Evolutionary conservation across 345 rosid genomes (phyloP), one percentile per base, ranked within the genome.

Genomic region (Excoecaria agallocha): DNA sequence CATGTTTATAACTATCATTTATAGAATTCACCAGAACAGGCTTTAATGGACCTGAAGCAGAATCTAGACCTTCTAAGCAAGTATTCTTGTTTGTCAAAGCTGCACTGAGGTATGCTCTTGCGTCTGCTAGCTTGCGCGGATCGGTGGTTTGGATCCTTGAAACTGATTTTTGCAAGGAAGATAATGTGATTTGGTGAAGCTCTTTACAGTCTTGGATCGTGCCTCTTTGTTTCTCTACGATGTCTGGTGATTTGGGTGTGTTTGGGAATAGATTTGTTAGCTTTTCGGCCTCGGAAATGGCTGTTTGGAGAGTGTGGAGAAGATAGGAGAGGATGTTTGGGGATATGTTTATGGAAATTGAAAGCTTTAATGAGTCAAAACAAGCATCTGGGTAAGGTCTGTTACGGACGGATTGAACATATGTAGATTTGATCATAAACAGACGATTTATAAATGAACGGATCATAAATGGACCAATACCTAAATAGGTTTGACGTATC

Each of bases 71-170:
- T 70, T 94, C 97, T 45, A 92, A 82, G 82, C 98, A 94, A 2
- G 98, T 94, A 75, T 81, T 85, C 88, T 89, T 88, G 90, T 94
- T 94, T 2, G 95, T 92, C 17, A 92, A 83, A 58, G 93, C 90
- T 25, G 97, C 97, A 41, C 92, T 87, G 0, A 94, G 86, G 69
- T 86, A 94, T 37, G 91, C 78, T 72, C 87, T 85, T 46, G 89
- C 86, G 71, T 92, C 95, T 0, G 81, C 76, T 58, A 93, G 68
- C 49, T 84, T 86, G 24, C 65, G 59, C 16, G 87, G 17, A 67
- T 85, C 81, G 7, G 73, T 80, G 2, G 82, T 54, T 52, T 59
- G 78, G 81, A 90, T 70, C 45, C 68, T 77, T 6, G 93, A 76
- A 48, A 90, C 76, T 12, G 96, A 84, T 68, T 76, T 81, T 50